Base-by-base conservation (phyloP, 2,329 filamentous ascomycete species). In the Cytospora piceicola region DNA sequence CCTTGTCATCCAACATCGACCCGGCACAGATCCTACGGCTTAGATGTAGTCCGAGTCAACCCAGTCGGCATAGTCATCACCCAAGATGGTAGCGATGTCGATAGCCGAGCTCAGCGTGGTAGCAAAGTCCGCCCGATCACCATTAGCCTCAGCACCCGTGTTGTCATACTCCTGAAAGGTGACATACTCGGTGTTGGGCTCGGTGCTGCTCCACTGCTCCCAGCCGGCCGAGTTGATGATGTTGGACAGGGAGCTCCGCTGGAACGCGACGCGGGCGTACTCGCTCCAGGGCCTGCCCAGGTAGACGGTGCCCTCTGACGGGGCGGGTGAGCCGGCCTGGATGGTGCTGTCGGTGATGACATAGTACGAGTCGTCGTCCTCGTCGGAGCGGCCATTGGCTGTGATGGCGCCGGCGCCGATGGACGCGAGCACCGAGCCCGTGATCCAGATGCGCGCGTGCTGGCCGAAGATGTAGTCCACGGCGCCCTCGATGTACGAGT, bases 401-500 rank as follows among this genome's bases (percentile, higher is more conserved):
- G 80, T 82, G 68, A 83, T 76, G 69, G 77, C 82, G n/a, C 83
- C 83, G 2, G 75, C 75, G 22, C 75, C 72, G 12, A 81, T 74
- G 58, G 83, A 81, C 52, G 79, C 75, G 68, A 87, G 82, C 54
- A 81, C 78, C 65, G 78, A 78, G 17, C 75, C 70, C 62, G 85
- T 80, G 68, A 88, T 84, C 84, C 84, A 88, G 12, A 80, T 80
- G 3, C 74, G 71, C 1, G 81, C 84, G 27, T 77, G 72, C 71
- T 85, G 82, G 12, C 85, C 85, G 69, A 88, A 88, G 72, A 88
- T 83, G 74, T 86, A 88, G 72, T 88, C 85, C 7, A 82, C 82
- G 0, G 83, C 83, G 49, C 85, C 85, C 67, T 82, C 78, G 68
- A 88, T 86, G 70, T 82, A 81, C 69, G 78, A 80, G 61, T 80